Percentiles rank a stretch among this genome's conserved stretches.
These are phyloP conservation scores for Santalum album DNA, from an alignment of 164 flowering plant species.

Conservation along the genomic window DNA sequence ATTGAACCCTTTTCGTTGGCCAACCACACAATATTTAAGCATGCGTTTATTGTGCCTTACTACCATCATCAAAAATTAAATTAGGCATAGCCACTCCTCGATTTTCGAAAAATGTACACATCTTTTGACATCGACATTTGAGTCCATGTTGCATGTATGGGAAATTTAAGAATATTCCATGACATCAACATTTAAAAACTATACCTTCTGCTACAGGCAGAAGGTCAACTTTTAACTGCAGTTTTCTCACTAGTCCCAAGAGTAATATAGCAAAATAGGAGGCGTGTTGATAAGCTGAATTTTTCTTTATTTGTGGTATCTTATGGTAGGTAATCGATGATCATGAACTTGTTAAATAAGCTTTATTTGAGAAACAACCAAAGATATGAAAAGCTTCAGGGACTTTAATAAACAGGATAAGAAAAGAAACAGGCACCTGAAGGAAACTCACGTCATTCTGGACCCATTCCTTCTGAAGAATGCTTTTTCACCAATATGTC, in stretches of 20 bases:
- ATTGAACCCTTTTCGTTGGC: background rate
- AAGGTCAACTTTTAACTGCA: background rate
- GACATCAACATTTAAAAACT: background rate
- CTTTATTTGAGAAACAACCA: too few relatives aligned
- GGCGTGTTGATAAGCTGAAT: too few relatives aligned
- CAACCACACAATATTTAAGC: too few relatives aligned
- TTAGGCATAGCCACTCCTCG: background rate
- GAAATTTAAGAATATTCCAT: background rate
- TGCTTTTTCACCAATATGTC: background rate
- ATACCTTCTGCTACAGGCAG: background rate
- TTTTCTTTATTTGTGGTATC: too few relatives aligned
- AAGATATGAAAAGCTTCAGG: background rate
- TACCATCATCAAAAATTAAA: background rate
- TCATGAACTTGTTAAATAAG: too few relatives aligned
- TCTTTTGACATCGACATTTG: background rate
- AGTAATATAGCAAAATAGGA: too few relatives aligned
- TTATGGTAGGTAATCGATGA: too few relatives aligned
- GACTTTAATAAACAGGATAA: background rate
- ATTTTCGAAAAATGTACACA: background rate
- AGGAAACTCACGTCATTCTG: constrained; percentile 8
- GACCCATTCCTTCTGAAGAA: constrained; percentile 1
- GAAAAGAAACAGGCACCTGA: constrained; percentile 4
- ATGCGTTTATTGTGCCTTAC: too few relatives aligned
- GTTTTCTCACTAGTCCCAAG: background rate
- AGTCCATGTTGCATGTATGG: background rate